Percentiles rank a stretch among this genome's conserved stretches.
Evolutionary conservation across 1,139 yeast genomes (phyloP).

Genomic region (Hemisphaericaspora xylofermentans): DNA sequence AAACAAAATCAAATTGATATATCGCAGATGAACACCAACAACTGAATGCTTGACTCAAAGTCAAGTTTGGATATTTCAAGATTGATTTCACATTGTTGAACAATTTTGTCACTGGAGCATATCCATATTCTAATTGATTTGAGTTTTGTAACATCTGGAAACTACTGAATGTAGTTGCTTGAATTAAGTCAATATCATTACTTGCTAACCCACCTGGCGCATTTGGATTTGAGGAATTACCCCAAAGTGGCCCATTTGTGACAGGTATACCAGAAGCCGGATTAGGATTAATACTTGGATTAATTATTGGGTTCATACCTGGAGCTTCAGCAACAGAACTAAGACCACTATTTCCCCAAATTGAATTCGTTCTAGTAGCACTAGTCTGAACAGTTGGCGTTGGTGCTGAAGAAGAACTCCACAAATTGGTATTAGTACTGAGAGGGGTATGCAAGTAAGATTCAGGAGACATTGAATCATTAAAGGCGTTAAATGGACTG

Average conservation of each 20-base stretch:
- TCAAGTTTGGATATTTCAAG: conserved; percentile 27
- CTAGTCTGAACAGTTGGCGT: conserved; percentile 3
- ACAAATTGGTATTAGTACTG: conserved; percentile 15
- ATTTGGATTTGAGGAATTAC: conserved; percentile 1
- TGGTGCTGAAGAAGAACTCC: conserved; percentile 19
- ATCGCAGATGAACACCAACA: conserved; percentile 22
- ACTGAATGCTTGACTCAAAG: conserved; percentile 44
- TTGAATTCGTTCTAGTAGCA: conserved; percentile 28
- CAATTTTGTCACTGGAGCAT: conserved; percentile 34
- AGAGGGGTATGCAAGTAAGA: conserved; percentile 6
- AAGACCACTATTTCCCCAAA: conserved; percentile 26
- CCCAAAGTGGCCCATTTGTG: conserved; percentile 13
- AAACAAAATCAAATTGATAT: conserved; percentile 43
- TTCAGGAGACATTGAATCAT: conserved; percentile 12
- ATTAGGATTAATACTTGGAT: conserved; percentile 1
- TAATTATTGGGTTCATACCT: not conserved
- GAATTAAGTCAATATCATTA: conserved; percentile 12
- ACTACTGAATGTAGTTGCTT: conserved; percentile 31
- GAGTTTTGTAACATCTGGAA: conserved; percentile 31
- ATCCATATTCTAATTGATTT: conserved; percentile 40
- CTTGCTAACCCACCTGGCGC: not conserved
- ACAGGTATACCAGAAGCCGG: not conserved
- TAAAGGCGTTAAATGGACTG: conserved; percentile 15
- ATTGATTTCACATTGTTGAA: conserved; percentile 34
- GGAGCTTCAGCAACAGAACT: conserved; percentile 1